A percentile compares a stretch with the other conserved stretches of the same genome.
These are phyloP conservation scores for Gracilaria domingensis DNA, from an alignment of 23 red algal genomes.

Conservation along the genomic window DNA sequence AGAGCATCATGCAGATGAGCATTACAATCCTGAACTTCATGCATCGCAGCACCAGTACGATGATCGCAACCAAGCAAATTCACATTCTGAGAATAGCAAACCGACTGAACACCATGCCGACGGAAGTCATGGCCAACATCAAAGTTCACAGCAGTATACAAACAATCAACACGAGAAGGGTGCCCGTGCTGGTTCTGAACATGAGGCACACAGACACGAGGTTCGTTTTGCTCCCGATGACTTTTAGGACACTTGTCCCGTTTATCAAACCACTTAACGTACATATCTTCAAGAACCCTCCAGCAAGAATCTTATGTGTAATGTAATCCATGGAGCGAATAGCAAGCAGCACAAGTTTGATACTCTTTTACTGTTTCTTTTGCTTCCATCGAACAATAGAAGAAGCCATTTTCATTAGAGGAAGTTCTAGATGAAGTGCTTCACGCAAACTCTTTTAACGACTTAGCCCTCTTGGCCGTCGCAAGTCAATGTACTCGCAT, in stretches of 20 bases:
- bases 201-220: background rate
- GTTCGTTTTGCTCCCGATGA: slow-evolving; percentile 36
- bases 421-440: background rate
- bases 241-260: background rate
- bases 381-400: background rate
- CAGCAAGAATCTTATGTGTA: background rate
- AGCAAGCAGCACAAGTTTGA: background rate
- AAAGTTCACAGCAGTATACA: background rate
- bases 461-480: background rate
- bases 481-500: background rate
- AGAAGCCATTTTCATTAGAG: background rate
- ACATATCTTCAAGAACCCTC: background rate
- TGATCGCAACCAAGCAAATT: background rate
- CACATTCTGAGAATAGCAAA: background rate
- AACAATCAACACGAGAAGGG: slow-evolving; percentile 2
- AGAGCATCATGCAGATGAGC: slow-evolving; percentile 1
- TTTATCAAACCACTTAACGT: background rate
- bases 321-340: background rate
- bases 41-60: background rate
- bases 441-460: background rate
- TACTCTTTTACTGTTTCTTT: background rate
- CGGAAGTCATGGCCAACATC: background rate
- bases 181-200: background rate
- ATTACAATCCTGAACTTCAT: slow-evolving; percentile 3
- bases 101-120: background rate